Conservation (phyloP, 1,284 basidiomycete species). For the Austroboletus novae-zelandiae region DNA sequence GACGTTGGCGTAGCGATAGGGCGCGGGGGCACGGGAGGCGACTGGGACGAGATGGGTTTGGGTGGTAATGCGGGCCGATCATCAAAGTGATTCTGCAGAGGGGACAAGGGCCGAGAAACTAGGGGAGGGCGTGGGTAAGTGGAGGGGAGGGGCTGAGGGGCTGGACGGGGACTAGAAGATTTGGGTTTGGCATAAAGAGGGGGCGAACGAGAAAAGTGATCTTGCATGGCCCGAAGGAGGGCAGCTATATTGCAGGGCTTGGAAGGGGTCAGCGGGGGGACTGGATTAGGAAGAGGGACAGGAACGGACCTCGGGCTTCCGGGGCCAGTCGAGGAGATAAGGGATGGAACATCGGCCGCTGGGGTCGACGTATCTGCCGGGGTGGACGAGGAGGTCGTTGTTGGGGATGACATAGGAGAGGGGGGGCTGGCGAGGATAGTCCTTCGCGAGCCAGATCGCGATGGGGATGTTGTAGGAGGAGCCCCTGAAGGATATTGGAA, state of each 20-base stretch:
- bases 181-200: conserved; percentile 89
- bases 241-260: conserved; percentile 69
- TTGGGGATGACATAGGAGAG: conserved; percentile 97
- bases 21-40: conserved; percentile 13
- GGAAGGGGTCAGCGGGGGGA: conserved; percentile 12
- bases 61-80: conserved; percentile 46
- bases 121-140: conserved; percentile 17
- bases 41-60: conserved; percentile 38
- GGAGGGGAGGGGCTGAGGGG: conserved; percentile 24
- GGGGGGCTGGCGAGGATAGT: conserved; percentile 81
- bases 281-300: conserved; percentile 15
- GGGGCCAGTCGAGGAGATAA: conserved; percentile 76
- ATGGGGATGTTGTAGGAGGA: conserved; percentile 93
- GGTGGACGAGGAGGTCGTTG: conserved; percentile 84
- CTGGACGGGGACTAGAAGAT: conserved; percentile 19
- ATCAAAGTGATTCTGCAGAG: conserved; percentile 12
- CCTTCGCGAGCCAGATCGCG: conserved; percentile 82
- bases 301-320: conserved; percentile 76
- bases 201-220: conserved; percentile 81
- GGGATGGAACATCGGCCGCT: conserved; percentile 73
- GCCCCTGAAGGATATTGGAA: conserved; percentile 81
- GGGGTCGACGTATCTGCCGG: conserved; percentile 75
- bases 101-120: conserved; percentile 16
- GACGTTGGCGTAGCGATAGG: conserved; percentile 11
- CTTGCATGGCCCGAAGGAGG: conserved; percentile 72